Base-by-base conservation (phyloP, 805 yeast genomes). In the Blastobotrys americana region DNA sequence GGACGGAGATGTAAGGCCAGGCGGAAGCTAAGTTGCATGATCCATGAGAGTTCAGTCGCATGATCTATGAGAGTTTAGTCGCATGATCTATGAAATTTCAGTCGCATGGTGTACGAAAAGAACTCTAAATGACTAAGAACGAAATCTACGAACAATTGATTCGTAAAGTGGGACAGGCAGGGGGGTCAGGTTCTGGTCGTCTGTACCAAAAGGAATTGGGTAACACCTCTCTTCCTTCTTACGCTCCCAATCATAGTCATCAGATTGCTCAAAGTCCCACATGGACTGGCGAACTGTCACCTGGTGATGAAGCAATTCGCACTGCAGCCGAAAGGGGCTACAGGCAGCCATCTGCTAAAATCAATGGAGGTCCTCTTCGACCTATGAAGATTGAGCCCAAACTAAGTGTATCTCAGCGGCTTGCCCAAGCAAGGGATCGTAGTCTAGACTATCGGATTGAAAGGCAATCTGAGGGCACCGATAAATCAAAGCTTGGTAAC, bases 361-460 rank as follows among this genome's bases (percentile, higher is more conserved):
- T 33, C 10, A 19, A 33, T 19, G 17, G 36, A 16, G 20, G 20
- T 17, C 10, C 20, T 10, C 39, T 36, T 10, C 39, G 19, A 16
- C 39, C 39, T 8, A 17, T 9, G 18, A 8, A 17, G 8, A 36
- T 18, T 13, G 22, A 17, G 39, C 22, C 20, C 16, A 17, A 16
- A 9, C 19, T 36, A 16, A n/a, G 19, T 16, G 22, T 20, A 17
- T 44, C 58, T 3, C 51, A 69, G 37, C 67, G 86, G 45, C 55
- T 85, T 3, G 65, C 71, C 21, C 64, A 60, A 34, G 95, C 93
- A 0, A 74, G 77, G 45, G 94, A 84, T 46, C 67, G 68, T 16
- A 75, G 82, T 2, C 54, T 83, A 27, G 89, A 84, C 55, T 86
- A 84, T 58, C 67, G 72, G 40, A 55, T 80, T 20, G 60, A 68